Percentiles rank a stretch among this genome's conserved stretches.
Evolutionary conservation across 352 stramenopile genomes (phyloP).

Genomic region (Albugo laibachii): DNA sequence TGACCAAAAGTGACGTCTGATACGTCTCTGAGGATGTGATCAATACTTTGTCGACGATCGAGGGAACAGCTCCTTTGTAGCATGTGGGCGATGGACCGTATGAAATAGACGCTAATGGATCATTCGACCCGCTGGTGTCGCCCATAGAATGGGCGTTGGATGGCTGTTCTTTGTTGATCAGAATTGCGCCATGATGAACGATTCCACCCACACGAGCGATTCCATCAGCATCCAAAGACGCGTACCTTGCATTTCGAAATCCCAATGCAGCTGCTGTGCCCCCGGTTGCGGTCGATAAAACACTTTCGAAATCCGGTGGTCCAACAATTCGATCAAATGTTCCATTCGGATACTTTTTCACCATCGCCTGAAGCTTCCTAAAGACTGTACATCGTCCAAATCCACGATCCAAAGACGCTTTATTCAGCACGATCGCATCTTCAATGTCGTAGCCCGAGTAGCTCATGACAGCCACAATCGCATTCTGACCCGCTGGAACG

Average conservation of each 20-base stretch:
- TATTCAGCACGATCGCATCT: slow-evolving; percentile 99
- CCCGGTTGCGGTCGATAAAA: slow-evolving; percentile 19
- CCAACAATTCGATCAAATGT: slow-evolving; percentile 89
- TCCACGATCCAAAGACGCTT: slow-evolving; percentile 90
- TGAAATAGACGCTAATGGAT: slow-evolving; percentile 41
- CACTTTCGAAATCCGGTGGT: slow-evolving; percentile 72
- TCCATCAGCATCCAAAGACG: slow-evolving; percentile 91
- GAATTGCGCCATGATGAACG: slow-evolving; percentile 87
- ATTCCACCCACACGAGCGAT: slow-evolving; percentile 79
- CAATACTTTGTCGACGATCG: slow-evolving; percentile 97
- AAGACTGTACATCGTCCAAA: slow-evolving; percentile 98
- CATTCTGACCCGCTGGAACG: slow-evolving; percentile 96
- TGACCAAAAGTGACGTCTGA: slow-evolving; percentile 87
- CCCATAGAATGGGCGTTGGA: slow-evolving; percentile 75
- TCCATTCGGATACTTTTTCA: slow-evolving; percentile 95
- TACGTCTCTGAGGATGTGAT: slow-evolving; percentile 97
- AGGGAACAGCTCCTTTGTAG: slow-evolving; percentile 90
- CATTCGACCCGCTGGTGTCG: slow-evolving; percentile 8
- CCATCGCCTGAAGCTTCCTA: slow-evolving; percentile 94
- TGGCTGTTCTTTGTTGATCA: slow-evolving; percentile 98
- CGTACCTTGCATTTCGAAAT: slow-evolving; percentile 81
- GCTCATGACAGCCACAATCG: slow-evolving; percentile 98
- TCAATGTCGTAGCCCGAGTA: slow-evolving; percentile 99
- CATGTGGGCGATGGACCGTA: slow-evolving; percentile 80
- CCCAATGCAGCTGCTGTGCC: slow-evolving; percentile 20